Base-by-base conservation (phyloP, 2,329 filamentous ascomycete species). In the Fusarium sacchari region DNA sequence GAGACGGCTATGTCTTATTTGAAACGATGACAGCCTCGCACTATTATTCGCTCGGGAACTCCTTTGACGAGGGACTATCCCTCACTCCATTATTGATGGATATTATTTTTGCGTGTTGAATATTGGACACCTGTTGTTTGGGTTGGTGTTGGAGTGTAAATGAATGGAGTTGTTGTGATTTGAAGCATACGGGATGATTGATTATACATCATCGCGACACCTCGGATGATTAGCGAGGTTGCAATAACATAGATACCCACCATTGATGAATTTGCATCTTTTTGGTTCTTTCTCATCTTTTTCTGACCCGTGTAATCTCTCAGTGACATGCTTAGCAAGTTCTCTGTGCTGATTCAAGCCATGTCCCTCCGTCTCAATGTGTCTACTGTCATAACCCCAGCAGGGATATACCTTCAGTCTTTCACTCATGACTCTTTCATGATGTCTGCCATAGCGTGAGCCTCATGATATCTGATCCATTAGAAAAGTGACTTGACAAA, bases 1-100 rank as follows among this genome's bases (percentile, higher is more conserved):
- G 57, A 58, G 22, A 64, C 56, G 22, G 39, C 64, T 10, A 69
- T 64, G 67, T 69, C 67, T 10, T 69, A 47, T 46, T 17, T 3
- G 17, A 30, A n/a, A 30, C 22, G 20, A 22, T 14, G 13, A 12
- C n/a, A 42, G n/a, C 17, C 24, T 24, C 24, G 28, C 6, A 46
- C n/a, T 2, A 7, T n/a, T 22, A 7, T 26, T 24, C 39, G 32
- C 5, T 20, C 46, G 15, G 37, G 24, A 4, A 28, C 18, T n/a
- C 24, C 8, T n/a, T 5, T 5, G 24, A 4, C 4, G n/a, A 34
- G 36, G 28, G 36, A 37, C 22, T 34, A 22, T 11, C 47, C 17
- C 6, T 30, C 24, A 11, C 20, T 18, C 5, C 18, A 12, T 53
- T 13, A 2, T 37, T 37, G 17, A 15, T 12, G 9, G 24, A 9